Percentiles rank a stretch among this genome's conserved stretches.
These are phyloP conservation scores for Seiridium unicorne DNA, from an alignment of 2,329 filamentous ascomycete genomes.

Conservation along the genomic window DNA sequence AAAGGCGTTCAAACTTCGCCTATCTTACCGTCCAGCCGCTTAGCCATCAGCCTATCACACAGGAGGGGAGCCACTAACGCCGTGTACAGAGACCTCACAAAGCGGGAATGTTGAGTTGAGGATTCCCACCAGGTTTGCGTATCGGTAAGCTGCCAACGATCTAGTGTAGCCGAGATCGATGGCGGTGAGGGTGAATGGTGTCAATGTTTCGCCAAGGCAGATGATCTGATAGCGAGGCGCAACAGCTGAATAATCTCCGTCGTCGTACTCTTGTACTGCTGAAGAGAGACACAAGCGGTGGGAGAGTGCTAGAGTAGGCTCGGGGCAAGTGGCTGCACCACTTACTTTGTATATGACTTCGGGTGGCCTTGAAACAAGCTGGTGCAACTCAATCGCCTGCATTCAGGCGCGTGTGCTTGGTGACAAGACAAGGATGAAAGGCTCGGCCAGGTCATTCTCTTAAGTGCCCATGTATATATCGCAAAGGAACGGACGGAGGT, in stretches of 20 bases:
- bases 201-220: slow-evolving; percentile 12
- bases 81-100: background rate
- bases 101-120: background rate
- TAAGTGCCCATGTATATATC: slow-evolving; percentile 11
- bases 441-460: background rate
- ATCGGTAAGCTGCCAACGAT: background rate
- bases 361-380: slow-evolving; percentile 16
- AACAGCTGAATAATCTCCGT: slow-evolving; percentile 19
- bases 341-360: slow-evolving; percentile 16
- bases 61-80: slow-evolving; percentile 13
- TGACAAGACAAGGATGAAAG: slow-evolving; percentile 9
- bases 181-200: background rate
- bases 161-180: slow-evolving; percentile 2
- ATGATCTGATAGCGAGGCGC: slow-evolving; percentile 8
- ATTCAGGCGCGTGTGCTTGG: slow-evolving; percentile 9
- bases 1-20: slow-evolving; percentile 4
- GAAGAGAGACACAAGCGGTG: slow-evolving; percentile 11
- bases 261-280: slow-evolving; percentile 17
- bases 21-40: slow-evolving; percentile 13
- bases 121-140: background rate
- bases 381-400: slow-evolving; percentile 14
- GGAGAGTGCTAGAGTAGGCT: slow-evolving; percentile 6
- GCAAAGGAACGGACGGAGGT: slow-evolving; percentile 1
- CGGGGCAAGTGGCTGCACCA: slow-evolving; percentile 15
- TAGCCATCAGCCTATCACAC: slow-evolving; percentile 17